These are phyloP conservation scores for Arthrobotrys sinensis DNA, from an alignment of 2,329 filamentous ascomycete genomes.

Conservation along the genomic window DNA sequence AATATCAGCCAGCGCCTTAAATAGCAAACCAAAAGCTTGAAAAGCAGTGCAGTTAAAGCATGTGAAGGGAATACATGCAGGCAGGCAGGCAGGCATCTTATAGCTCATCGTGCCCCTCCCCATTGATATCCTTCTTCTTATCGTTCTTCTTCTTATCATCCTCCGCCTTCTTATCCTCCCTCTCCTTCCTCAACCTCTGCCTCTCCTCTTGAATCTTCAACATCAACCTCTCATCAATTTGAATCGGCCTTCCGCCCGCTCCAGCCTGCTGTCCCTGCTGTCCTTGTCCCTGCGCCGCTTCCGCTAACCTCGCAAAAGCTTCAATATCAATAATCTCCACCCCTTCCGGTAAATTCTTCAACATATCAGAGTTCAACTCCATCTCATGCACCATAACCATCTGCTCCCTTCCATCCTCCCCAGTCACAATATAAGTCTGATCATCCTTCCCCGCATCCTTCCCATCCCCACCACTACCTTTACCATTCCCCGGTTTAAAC, in stretches of 20 bases:
- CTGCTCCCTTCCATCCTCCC: conserved; percentile 76
- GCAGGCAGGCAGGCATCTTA: too few species aligned
- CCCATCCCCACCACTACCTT: conserved; percentile 67
- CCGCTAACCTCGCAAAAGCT: conserved; percentile 75
- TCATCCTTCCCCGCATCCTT: conserved; percentile 71
- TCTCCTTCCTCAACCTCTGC: conserved; percentile 65
- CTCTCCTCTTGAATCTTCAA: conserved; percentile 60
- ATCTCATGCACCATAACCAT: conserved; percentile 78
- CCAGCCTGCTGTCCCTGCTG: conserved; percentile 23
- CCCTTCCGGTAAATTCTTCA: conserved; percentile 76
- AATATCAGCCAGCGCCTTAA: too few species aligned
- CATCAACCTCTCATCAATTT: conserved; percentile 25
- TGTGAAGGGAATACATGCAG: too few species aligned
- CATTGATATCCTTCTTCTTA: conserved; percentile 20
- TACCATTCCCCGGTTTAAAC: conserved; percentile 65
- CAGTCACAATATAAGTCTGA: conserved; percentile 71
- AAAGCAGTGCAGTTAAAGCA: too few species aligned
- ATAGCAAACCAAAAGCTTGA: too few species aligned
- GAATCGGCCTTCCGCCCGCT: conserved; percentile 55
- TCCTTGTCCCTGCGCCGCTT: conserved; percentile 64
- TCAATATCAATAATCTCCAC: conserved; percentile 80
- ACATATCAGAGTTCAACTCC: conserved; percentile 76
- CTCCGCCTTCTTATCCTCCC: conserved; percentile 63
- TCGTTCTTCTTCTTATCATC: conserved; percentile 63
- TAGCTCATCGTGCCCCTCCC: conserved; percentile 42